Evolutionary conservation across 345 rosid species (phyloP).

Genomic region (Turnera subulata): DNA sequence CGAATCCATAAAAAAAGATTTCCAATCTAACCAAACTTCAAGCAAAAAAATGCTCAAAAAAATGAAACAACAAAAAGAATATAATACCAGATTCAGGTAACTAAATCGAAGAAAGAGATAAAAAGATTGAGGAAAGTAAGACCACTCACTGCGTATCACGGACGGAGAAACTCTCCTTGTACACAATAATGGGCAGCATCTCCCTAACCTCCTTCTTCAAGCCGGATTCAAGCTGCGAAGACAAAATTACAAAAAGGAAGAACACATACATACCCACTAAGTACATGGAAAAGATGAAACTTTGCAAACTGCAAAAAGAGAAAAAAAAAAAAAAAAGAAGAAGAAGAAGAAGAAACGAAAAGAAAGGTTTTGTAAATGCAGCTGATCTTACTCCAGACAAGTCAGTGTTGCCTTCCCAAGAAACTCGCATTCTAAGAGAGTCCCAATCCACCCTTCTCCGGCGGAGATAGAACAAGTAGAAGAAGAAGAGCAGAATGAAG

Average conservation of each 20-base stretch:
- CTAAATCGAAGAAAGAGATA: not conserved
- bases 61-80: too few species aligned
- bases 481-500: constrained; percentile 63
- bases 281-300: too few species aligned
- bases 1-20: too few species aligned
- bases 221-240: constrained; percentile 58
- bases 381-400: constrained; percentile 27
- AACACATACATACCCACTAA: too few species aligned
- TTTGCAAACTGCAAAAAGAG: too few species aligned
- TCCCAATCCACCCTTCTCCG: constrained; percentile 60
- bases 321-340: too few species aligned
- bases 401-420: constrained; percentile 18
- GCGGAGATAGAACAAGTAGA: constrained; percentile 77
- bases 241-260: constrained; percentile 5
- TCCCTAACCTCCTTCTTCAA: constrained; percentile 82
- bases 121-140: not conserved
- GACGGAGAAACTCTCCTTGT: constrained; percentile 73
- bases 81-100: not conserved
- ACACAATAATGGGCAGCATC: constrained; percentile 80
- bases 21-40: too few species aligned
- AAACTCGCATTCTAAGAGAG: constrained; percentile 54
- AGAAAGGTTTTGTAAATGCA: not conserved
- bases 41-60: too few species aligned
- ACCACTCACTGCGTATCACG: constrained; percentile 67
- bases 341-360: too few species aligned